phyloP scores from a whole-genome alignment of 2,329 filamentous ascomycete species.

The Trichoderma breve region DNA sequence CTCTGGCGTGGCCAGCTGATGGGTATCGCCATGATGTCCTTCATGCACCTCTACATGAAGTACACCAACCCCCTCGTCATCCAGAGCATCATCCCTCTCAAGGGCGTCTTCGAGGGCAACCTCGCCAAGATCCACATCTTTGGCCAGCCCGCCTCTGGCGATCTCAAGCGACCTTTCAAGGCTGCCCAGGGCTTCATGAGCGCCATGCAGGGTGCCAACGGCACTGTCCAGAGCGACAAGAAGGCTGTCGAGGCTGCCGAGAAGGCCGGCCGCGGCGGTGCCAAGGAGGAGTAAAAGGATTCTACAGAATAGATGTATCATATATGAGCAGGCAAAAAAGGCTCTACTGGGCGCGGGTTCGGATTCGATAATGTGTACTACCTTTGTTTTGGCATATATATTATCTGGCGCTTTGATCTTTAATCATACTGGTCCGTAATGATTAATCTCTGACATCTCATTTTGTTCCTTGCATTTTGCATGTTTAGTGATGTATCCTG shows the following conservation, averaged over 20 bases:
- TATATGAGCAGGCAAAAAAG: neutral
- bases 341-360: neutral
- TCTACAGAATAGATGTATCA: neutral
- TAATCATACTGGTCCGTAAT: neutral
- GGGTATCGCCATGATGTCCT: conserved; percentile 95
- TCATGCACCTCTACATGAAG: conserved; percentile 99
- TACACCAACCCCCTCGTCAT: conserved; percentile 99
- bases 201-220: conserved; percentile 66
- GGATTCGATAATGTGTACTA: conserved; percentile 9
- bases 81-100: conserved; percentile 97
- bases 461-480: neutral
- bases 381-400: neutral
- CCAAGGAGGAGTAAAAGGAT: conserved; percentile 64
- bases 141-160: conserved; percentile 80
- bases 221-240: conserved; percentile 84
- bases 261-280: conserved; percentile 68
- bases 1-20: conserved; percentile 90
- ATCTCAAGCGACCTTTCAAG: conserved; percentile 97
- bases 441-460: neutral
- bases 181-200: conserved; percentile 77
- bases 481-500: neutral
- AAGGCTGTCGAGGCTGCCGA: conserved; percentile 79
- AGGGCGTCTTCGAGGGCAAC: conserved; percentile 93
- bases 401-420: neutral
- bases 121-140: conserved; percentile 93